Evolutionary conservation across 176 grass and related monocot species (phyloP).

Genomic region (Eremochloa ophiuroides): DNA sequence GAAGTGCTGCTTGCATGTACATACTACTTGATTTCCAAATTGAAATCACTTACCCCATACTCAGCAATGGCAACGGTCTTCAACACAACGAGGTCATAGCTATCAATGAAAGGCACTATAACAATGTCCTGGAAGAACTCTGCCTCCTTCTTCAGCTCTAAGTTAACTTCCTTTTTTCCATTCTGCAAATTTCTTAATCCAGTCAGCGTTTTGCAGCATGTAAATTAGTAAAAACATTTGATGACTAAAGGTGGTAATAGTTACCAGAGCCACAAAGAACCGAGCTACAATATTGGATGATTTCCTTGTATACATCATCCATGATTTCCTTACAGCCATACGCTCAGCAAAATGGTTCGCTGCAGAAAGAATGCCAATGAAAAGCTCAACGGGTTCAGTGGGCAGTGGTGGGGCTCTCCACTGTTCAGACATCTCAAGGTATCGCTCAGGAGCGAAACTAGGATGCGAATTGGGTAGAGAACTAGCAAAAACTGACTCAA

Average conservation of each 20-base stretch:
- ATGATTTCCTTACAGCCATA: slow-evolving; percentile 94
- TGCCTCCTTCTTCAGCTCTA: slow-evolving; percentile 75
- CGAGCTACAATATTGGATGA: slow-evolving; percentile 77
- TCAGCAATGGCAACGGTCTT: slow-evolving; percentile 95
- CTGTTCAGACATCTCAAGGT: slow-evolving; percentile 79
- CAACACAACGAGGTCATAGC: slow-evolving; percentile 92
- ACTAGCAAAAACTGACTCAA: slow-evolving; percentile 75
- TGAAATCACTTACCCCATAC: slow-evolving; percentile 70
- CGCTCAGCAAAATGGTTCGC: slow-evolving; percentile 93
- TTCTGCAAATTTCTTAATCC: slow-evolving; percentile 45
- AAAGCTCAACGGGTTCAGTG: slow-evolving; percentile 77
- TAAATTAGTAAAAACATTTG: not conserved
- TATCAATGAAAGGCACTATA: slow-evolving; percentile 94
- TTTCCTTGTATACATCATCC: slow-evolving; percentile 83
- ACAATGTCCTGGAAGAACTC: slow-evolving; percentile 94
- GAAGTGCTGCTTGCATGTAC: not conserved
- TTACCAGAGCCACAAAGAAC: slow-evolving; percentile 99
- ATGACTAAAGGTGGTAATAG: not conserved
- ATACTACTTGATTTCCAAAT: not conserved
- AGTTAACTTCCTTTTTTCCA: slow-evolving; percentile 77
- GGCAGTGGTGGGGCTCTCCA: slow-evolving; percentile 69
- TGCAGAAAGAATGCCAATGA: slow-evolving; percentile 92
- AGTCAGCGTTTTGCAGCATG: not conserved
- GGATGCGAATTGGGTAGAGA: slow-evolving; percentile 78
- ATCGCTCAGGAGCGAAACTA: slow-evolving; percentile 63